These are phyloP conservation scores for Fusarium austroafricanum DNA, from an alignment of 2,329 filamentous ascomycete species.

Conservation along the genomic window DNA sequence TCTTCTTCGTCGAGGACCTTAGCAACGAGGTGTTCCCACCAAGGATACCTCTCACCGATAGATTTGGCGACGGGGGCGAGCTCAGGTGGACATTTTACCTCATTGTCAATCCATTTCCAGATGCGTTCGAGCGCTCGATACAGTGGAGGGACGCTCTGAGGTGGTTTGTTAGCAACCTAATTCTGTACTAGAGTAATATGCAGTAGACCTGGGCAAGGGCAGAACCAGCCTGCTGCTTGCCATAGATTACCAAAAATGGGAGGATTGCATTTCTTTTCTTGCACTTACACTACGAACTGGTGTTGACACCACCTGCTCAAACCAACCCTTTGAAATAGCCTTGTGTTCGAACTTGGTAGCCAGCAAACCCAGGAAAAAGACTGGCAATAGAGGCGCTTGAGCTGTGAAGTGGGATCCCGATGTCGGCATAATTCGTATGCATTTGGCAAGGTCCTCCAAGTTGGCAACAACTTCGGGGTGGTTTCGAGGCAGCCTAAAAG, in stretches of 20 bases:
- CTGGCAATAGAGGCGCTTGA: constrained; percentile 56
- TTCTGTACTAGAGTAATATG: constrained; percentile 34
- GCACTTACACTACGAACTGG: constrained; percentile 56
- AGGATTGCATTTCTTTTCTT: constrained; percentile 18
- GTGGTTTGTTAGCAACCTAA: constrained; percentile 36
- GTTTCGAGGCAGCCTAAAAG: constrained; percentile 52
- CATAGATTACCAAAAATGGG: constrained; percentile 18
- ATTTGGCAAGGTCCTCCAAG: constrained; percentile 50
- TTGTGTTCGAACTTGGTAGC: constrained; percentile 47
- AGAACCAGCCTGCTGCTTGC: constrained; percentile 40
- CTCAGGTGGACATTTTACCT: constrained; percentile 37
- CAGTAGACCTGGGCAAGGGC: constrained; percentile 28
- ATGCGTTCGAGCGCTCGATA: constrained; percentile 50
- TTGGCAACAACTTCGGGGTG: constrained; percentile 51
- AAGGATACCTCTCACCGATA: constrained; percentile 49
- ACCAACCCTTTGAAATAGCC: constrained; percentile 50
- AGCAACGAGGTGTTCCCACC: constrained; percentile 56
- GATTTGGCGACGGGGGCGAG: constrained; percentile 30
- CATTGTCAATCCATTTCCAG: constrained; percentile 51
- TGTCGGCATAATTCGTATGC: constrained; percentile 56
- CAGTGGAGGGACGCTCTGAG: constrained; percentile 56
- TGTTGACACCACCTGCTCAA: constrained; percentile 51
- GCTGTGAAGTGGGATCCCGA: constrained; percentile 56
- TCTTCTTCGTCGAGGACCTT: constrained; percentile 48
- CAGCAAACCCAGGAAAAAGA: constrained; percentile 55